A percentile compares a stretch with the other conserved stretches of the same genome.
Evolutionary conservation across 2,329 filamentous ascomycete species (phyloP).

Genomic region (Clonostachys solani): DNA sequence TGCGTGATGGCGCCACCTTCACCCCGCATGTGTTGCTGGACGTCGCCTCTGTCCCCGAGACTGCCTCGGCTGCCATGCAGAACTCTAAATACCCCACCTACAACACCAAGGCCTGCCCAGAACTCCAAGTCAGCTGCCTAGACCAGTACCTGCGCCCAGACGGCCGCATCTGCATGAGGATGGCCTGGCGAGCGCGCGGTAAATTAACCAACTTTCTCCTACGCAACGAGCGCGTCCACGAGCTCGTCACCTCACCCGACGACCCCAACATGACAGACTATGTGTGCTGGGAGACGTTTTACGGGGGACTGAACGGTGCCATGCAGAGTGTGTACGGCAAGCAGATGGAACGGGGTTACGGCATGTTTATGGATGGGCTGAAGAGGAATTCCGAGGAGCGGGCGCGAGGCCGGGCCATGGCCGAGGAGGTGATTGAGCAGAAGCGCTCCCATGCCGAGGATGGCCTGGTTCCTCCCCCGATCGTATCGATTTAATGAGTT

Average conservation of each 20-base stretch:
- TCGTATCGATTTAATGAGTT: too few relatives aligned
- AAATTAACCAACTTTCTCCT: slow-evolving; percentile 22
- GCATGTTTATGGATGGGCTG: slow-evolving; percentile 30
- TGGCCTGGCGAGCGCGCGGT: slow-evolving; percentile 31
- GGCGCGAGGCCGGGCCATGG: too few relatives aligned
- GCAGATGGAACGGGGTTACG: slow-evolving; percentile 25
- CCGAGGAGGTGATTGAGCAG: too few relatives aligned
- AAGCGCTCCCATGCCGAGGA: too few relatives aligned
- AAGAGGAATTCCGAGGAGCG: background rate
- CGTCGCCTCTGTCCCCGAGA: slow-evolving; percentile 1
- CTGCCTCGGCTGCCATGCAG: background rate
- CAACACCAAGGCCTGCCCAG: slow-evolving; percentile 7
- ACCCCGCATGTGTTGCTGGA: slow-evolving; percentile 25
- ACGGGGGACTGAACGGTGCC: slow-evolving; percentile 26
- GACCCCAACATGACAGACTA: slow-evolving; percentile 28
- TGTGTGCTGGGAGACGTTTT: slow-evolving; percentile 39
- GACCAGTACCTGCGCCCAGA: slow-evolving; percentile 19
- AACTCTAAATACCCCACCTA: slow-evolving; percentile 4
- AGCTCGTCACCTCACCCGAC: slow-evolving; percentile 22
- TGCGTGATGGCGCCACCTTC: slow-evolving; percentile 12
- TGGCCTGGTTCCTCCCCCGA: too few relatives aligned
- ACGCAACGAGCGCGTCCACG: slow-evolving; percentile 34
- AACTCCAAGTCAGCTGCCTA: slow-evolving; percentile 20
- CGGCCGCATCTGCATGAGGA: slow-evolving; percentile 22
- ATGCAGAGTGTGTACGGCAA: slow-evolving; percentile 23